Conservation (phyloP, 345 rosid species). For the Cochlearia excelsa region DNA sequence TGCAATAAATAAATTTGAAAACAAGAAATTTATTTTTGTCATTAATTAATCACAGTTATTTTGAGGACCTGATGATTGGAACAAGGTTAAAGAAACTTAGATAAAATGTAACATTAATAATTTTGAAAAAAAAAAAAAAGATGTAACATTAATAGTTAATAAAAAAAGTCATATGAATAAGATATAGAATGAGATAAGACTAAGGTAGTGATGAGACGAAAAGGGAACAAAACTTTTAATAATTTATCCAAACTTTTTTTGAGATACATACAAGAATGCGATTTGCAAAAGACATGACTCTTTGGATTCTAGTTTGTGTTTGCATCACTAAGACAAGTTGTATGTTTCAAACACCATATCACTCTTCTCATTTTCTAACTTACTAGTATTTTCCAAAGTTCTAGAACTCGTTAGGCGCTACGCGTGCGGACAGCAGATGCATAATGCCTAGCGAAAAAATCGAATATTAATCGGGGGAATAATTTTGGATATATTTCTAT, state of each 20-base stretch:
- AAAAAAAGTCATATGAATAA: not conserved
- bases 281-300: conserved; percentile 32
- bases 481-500: too few species aligned
- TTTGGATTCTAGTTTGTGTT: conserved; percentile 32
- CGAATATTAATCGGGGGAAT: too few species aligned
- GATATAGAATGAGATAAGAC: conserved; percentile 20
- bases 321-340: conserved; percentile 29
- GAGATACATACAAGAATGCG: conserved; percentile 30
- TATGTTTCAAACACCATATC: conserved; percentile 15
- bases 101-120: too few species aligned
- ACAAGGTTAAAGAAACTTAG: too few species aligned
- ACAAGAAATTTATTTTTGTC: too few species aligned
- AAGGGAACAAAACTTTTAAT: conserved; percentile 32
- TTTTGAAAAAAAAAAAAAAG: not conserved
- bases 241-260: conserved; percentile 19
- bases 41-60: conserved; percentile 8
- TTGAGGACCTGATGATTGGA: conserved; percentile 13
- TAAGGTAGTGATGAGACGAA: conserved; percentile 33
- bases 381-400: not conserved
- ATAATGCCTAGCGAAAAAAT: too few species aligned
- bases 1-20: not conserved
- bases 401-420: too few species aligned
- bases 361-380: not conserved
- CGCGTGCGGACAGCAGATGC: too few species aligned
- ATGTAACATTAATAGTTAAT: conserved; percentile 2